Evolutionary conservation across 768 basidiomycete species (phyloP), one percentile per base, ranked within the genome.

Genomic region (Serendipita sp.): DNA sequence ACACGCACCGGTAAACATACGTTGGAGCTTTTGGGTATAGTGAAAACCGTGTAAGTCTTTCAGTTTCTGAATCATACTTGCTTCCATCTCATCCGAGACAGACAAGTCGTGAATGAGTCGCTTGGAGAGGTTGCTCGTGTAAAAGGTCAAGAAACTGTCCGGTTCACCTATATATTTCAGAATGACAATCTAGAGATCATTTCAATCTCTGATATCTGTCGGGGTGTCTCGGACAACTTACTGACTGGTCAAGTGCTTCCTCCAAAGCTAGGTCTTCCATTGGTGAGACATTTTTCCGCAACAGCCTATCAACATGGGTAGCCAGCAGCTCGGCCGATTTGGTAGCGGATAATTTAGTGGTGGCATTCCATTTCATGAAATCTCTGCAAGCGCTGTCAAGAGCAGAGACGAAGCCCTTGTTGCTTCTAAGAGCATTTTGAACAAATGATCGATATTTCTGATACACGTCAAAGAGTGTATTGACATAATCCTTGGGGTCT

Each of bases 121-220:
- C 71, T 89, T 89, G 34, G 90, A 90, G 24, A 98, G 75, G 72
- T 90, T 94, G 66, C 90, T 94, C 14, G 87, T 88, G 75, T 99
- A 98, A 79, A 95, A 97, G 16, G 88, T 88, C 71, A 95, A 92
- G 83, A 97, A 99, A 14, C 97, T 90, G 67, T 98, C 95, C 76
- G 95, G 96, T 78, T 98, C 94, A 71, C 94, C 91, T 68, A 97
- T 86, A 74, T 96, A 98, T 72, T 93, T 93, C 86, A 99, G 95
- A 53, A 98, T 76, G 14, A 90, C 79, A 92, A 96, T 96, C 95
- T 98, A 70, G 65, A 41, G 50, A 30, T 16, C 28, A 38, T 42
- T 58, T 61, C 48, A 64, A 33, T 45, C n/a, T n/a, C 30, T 30
- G 3, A 14, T 28, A 20, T n/a, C n/a, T n/a, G n/a, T n/a, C n/a